Evolutionary conservation across 371 early-diverging fungal genomes (phyloP).

Genomic region (Circinella minor): DNA sequence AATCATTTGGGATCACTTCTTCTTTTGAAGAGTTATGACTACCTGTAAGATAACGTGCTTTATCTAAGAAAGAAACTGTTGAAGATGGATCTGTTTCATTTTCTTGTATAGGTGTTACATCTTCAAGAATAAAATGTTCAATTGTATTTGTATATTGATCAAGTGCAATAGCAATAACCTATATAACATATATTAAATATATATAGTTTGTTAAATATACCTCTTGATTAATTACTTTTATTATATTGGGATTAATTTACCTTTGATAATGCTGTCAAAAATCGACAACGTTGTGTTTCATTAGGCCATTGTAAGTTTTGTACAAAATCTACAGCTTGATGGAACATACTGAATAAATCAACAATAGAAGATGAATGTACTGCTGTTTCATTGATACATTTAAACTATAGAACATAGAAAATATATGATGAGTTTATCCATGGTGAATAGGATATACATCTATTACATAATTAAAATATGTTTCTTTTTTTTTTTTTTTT

Average conservation of each 20-base stretch:
- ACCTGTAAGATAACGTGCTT: constrained; percentile 44
- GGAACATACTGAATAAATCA: constrained; percentile 78
- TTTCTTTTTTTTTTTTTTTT: constrained; percentile 16
- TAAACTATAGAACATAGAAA: constrained; percentile 44
- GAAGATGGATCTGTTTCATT: constrained; percentile 16
- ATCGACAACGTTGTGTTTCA: constrained; percentile 66
- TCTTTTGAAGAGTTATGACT: constrained; percentile 36
- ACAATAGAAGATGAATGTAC: constrained; percentile 83
- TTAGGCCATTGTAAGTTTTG: constrained; percentile 82
- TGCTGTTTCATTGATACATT: constrained; percentile 62
- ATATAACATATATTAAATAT: constrained; percentile 33
- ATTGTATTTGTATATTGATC: constrained; percentile 55
- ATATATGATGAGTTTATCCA: no score
- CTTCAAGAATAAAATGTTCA: constrained; percentile 46
- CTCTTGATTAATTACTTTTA: neutral
- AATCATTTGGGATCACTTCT: constrained; percentile 54
- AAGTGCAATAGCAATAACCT: constrained; percentile 56
- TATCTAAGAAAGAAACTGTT: constrained; percentile 36
- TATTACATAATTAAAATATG: neutral
- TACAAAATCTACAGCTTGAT: constrained; percentile 74
- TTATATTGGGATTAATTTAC: constrained; percentile 32
- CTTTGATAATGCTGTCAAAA: constrained; percentile 74
- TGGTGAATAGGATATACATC: no score
- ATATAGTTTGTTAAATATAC: constrained; percentile 26
- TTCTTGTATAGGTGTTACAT: constrained; percentile 32